phyloP scores from a whole-genome alignment of 73 alveolate genomes.

The Tetrahymena thermophila region DNA sequence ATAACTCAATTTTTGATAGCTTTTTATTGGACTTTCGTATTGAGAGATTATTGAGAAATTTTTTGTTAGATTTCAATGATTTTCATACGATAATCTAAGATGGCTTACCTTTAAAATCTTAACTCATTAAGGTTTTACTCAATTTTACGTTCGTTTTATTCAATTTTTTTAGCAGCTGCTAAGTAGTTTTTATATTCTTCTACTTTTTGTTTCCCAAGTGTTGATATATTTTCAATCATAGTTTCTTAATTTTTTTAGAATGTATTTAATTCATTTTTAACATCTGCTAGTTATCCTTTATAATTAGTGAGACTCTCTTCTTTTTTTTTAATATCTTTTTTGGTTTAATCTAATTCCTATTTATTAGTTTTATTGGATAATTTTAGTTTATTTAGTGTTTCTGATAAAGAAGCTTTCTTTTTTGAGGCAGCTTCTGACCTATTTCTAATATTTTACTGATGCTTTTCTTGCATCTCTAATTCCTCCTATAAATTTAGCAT shows the following conservation, averaged over 20 bases:
- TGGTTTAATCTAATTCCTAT: too few species aligned
- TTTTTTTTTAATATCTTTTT: too few species aligned
- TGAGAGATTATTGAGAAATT: background rate
- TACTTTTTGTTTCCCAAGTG: background rate
- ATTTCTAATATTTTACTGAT: too few species aligned
- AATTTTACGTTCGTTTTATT: background rate
- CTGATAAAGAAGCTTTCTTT: too few species aligned
- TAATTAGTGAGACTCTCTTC: background rate
- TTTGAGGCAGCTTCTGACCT: background rate
- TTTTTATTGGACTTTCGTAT: background rate
- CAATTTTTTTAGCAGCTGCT: background rate
- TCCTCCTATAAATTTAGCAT: background rate
- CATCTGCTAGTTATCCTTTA: background rate
- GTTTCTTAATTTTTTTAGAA: too few species aligned
- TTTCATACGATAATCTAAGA: background rate
- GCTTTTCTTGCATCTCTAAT: background rate
- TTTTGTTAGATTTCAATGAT: too few species aligned
- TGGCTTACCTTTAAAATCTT: background rate
- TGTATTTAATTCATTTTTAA: background rate
- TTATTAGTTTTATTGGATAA: too few species aligned
- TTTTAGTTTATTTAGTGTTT: too few species aligned
- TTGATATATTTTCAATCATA: background rate
- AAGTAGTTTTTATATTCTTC: background rate
- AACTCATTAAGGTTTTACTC: background rate
- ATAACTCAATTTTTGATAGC: too few species aligned